These are phyloP conservation scores for Albugo candida DNA, from an alignment of 352 stramenopile species.

Conservation along the genomic window DNA sequence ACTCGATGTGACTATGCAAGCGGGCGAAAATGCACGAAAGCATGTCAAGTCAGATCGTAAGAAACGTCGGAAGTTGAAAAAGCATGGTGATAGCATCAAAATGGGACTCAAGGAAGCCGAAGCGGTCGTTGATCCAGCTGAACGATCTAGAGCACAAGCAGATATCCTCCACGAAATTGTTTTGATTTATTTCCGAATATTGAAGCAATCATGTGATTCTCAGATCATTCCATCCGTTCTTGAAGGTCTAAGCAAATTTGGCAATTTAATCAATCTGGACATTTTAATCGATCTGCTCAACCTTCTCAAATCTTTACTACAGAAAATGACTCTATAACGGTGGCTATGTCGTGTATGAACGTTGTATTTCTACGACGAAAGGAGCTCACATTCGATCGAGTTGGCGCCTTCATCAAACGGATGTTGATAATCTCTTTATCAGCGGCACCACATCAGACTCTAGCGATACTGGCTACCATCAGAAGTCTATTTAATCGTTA, in stretches of 20 bases:
- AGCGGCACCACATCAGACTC: constrained; percentile 52
- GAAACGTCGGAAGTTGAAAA: constrained; percentile 57
- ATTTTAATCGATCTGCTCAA: constrained; percentile 93
- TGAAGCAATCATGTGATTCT: constrained; percentile 83
- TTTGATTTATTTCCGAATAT: constrained; percentile 92
- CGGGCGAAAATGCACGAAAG: constrained; percentile 55
- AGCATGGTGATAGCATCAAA: constrained; percentile 70
- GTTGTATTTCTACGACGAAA: constrained; percentile 85
- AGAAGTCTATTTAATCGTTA: constrained; percentile 84
- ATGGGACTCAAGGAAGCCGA: constrained; percentile 88
- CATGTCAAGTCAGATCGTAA: constrained; percentile 69
- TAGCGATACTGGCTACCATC: constrained; percentile 77
- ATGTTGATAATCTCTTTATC: constrained; percentile 81
- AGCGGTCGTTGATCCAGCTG: constrained; percentile 81
- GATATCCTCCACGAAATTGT: constrained; percentile 90
- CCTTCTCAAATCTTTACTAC: constrained; percentile 86
- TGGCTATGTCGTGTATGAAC: constrained; percentile 80
- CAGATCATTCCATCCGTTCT: constrained; percentile 83
- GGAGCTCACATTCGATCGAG: constrained; percentile 85
- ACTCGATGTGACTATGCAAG: constrained; percentile 73
- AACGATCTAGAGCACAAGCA: constrained; percentile 86
- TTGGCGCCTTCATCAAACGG: constrained; percentile 91
- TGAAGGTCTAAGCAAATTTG: constrained; percentile 87
- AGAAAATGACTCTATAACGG: constrained; percentile 29
- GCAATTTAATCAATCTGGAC: constrained; percentile 96